phyloP scores from a whole-genome alignment of 768 basidiomycete species.

The Termitomyces bulborhizus region DNA sequence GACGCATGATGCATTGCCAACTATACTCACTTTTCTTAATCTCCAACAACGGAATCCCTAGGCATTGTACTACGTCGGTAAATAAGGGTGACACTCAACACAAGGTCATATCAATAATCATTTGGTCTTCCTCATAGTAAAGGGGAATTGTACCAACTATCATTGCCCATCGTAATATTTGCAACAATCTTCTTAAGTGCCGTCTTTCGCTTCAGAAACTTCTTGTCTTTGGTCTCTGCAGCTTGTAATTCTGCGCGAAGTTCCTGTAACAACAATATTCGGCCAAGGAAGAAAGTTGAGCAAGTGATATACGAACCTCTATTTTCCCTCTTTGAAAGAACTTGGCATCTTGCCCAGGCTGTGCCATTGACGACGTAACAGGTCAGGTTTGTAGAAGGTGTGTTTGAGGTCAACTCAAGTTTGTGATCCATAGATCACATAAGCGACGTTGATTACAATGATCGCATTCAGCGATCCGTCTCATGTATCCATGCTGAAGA shows the following conservation, averaged over 20 bases:
- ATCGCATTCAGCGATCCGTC: neutral
- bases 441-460: neutral
- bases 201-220: slow-evolving; percentile 87
- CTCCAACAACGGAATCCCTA: slow-evolving; percentile 92
- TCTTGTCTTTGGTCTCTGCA: slow-evolving; percentile 95
- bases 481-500: slow-evolving; percentile 1
- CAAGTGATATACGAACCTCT: slow-evolving; percentile 44
- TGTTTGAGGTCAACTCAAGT: neutral
- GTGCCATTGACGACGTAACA: slow-evolving; percentile 28
- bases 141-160: slow-evolving; percentile 63
- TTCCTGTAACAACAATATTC: slow-evolving; percentile 43
- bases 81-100: slow-evolving; percentile 85
- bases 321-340: slow-evolving; percentile 92
- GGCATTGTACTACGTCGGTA: slow-evolving; percentile 91
- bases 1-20: neutral
- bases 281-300: neutral
- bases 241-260: slow-evolving; percentile 88
- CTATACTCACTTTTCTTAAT: slow-evolving; percentile 93
- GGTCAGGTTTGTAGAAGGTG: neutral
- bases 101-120: slow-evolving; percentile 13
- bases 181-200: slow-evolving; percentile 97
- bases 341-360: slow-evolving; percentile 82
- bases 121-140: slow-evolving; percentile 14
- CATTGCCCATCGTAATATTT: slow-evolving; percentile 99
- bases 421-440: neutral